Evolutionary conservation across 345 rosid genomes (phyloP).

Genomic region (Melastoma malabathricum): DNA sequence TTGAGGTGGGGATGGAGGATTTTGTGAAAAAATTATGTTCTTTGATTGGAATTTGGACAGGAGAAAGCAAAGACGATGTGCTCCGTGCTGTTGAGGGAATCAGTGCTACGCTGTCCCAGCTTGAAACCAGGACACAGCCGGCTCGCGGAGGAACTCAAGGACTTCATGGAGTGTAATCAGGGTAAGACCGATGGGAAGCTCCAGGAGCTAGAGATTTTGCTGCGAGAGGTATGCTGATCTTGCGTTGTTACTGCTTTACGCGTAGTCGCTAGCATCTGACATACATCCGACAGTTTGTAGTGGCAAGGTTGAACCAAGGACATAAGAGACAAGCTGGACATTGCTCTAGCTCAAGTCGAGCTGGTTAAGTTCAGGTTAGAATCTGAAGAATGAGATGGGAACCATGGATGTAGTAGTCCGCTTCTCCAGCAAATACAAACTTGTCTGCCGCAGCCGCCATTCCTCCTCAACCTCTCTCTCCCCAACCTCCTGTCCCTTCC

Average conservation of each 20-base stretch:
- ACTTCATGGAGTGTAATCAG: conserved; percentile 22
- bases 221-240: conserved; percentile 29
- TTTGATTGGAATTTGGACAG: conserved; percentile 1
- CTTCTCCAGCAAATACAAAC: conserved; percentile 10
- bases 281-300: conserved; percentile 14
- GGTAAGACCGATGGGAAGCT: conserved; percentile 35
- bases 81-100: conserved; percentile 29
- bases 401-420: conserved; percentile 14
- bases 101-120: conserved; percentile 29
- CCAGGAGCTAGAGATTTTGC: conserved; percentile 29
- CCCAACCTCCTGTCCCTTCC: conserved; percentile 3
- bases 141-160: conserved; percentile 31
- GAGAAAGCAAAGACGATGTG: conserved; percentile 18
- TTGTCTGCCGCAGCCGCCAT: conserved; percentile 6
- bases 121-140: conserved; percentile 30
- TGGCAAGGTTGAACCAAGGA: conserved; percentile 32
- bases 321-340: conserved; percentile 49
- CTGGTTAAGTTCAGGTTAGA: conserved; percentile 22
- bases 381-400: conserved; percentile 12
- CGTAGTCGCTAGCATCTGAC: not conserved
- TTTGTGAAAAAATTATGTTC: too few relatives aligned
- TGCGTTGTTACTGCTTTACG: too few relatives aligned
- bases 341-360: conserved; percentile 27
- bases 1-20: too few relatives aligned
- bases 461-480: conserved; percentile 18